Evolutionary conservation across 1,284 basidiomycete genomes (phyloP), one percentile per base, ranked within the genome.

Genomic region (Tremellales sp.): DNA sequence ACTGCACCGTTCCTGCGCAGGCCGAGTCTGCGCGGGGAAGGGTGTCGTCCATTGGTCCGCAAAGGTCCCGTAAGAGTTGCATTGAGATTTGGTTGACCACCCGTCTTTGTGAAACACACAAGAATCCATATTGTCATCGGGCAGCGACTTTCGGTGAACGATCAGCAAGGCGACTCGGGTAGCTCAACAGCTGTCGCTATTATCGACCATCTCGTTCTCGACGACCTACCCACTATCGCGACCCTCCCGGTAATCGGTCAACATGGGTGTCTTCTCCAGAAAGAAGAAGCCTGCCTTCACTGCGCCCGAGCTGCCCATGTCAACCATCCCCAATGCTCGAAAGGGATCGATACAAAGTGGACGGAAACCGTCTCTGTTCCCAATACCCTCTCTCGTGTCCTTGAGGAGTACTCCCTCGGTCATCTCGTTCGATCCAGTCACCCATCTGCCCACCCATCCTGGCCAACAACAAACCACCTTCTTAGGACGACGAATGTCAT

Each of bases 181-280:
- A 10, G 29, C 29, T 31, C 29, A 10, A 16, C 16, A 10, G 29
- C 10, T n/a, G n/a, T n/a, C n/a, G n/a, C n/a, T n/a, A n/a, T n/a
- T n/a, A 31, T 31, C 29, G 29, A 10, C 16, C 16, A 10, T 37
- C 35, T 19, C 18, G 19, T 12, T 27, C 14, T 26, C 38, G 10
- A 40, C 38, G 14, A 43, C 24, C 22, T 16, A 13, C 22, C 5
- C 28, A 29, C 34, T 16, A 32, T 24, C 26, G 27, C 43, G 9
- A 31, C 5, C 27, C 34, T 43, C 24, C 6, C 26, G n/a, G n/a
- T n/a, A n/a, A n/a, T 38, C 24, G 35, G 33, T 18, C 51, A 43
- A 19, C 14, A 64, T 64, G 58, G 54, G 58, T 22, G 22, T 61
- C 19, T 61, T 58, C 33, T 36, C 41, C n/a, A 33, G 56, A 21